Conservation (phyloP, 805 yeast species). For the Yamadazyma endophytica region DNA sequence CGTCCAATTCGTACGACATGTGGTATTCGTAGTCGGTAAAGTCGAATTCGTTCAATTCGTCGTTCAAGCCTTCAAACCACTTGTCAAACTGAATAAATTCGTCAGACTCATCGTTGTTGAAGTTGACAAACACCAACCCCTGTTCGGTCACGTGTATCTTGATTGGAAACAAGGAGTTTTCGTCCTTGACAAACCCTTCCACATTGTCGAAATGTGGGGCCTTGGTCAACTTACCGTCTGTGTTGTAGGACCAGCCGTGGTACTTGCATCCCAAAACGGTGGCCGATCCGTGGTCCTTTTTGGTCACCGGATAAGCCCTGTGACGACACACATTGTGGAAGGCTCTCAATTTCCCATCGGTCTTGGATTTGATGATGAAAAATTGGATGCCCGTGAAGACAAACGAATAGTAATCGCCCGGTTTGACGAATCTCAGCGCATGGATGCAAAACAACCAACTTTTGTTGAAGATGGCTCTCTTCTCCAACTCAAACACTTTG, state of each 20-base stretch:
- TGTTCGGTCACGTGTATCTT: slow-evolving; percentile 51
- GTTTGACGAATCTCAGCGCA: slow-evolving; percentile 47
- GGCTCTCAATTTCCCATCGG: slow-evolving; percentile 48
- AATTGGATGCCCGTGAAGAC: slow-evolving; percentile 51
- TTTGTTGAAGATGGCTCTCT: slow-evolving; percentile 52
- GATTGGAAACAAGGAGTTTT: slow-evolving; percentile 53
- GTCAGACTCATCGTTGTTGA: slow-evolving; percentile 34
- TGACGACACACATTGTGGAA: slow-evolving; percentile 66
- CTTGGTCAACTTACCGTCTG: slow-evolving; percentile 55
- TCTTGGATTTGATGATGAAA: slow-evolving; percentile 50
- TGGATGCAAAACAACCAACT: slow-evolving; percentile 56
- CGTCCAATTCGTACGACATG: slow-evolving; percentile 61
- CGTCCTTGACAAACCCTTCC: slow-evolving; percentile 53
- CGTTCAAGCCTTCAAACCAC: slow-evolving; percentile 48
- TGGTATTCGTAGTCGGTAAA: slow-evolving; percentile 59
- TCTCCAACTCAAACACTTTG: slow-evolving; percentile 54
- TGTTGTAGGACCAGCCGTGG: slow-evolving; percentile 63
- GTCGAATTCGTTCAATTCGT: slow-evolving; percentile 55
- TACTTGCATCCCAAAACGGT: slow-evolving; percentile 55
- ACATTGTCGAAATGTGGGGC: slow-evolving; percentile 62
- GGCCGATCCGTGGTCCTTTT: slow-evolving; percentile 57
- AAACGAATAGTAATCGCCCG: slow-evolving; percentile 55
- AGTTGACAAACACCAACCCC: slow-evolving; percentile 55
- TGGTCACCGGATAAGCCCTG: slow-evolving; percentile 59
- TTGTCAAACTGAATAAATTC: slow-evolving; percentile 46